A percentile compares a stretch with the other conserved stretches of the same genome.
These are phyloP conservation scores for Mariannaea sp. DNA, from an alignment of 2,329 filamentous ascomycete genomes.

Conservation along the genomic window DNA sequence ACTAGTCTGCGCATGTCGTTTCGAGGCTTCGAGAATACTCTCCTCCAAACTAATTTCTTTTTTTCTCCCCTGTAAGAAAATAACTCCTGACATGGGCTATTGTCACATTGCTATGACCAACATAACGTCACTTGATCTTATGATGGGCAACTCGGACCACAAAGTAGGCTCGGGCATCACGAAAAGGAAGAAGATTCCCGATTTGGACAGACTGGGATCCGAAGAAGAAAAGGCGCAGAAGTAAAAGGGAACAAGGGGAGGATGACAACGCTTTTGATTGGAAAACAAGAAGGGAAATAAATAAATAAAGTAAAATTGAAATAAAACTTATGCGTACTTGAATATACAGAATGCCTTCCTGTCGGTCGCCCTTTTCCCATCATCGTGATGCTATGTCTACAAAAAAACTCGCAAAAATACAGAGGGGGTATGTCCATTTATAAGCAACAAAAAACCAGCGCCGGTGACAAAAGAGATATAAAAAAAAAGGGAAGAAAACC, in stretches of 20 bases:
- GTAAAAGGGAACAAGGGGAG: background rate
- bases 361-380: background rate
- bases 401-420: background rate
- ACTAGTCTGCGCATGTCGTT: slow-evolving; percentile 4
- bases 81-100: slow-evolving; percentile 4
- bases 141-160: background rate
- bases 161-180: background rate
- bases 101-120: slow-evolving; percentile 4
- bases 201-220: too few relatives aligned
- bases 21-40: background rate
- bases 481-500: background rate
- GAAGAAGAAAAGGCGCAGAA: background rate
- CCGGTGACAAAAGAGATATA: background rate
- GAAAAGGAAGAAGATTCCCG: background rate
- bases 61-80: background rate
- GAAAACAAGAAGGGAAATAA: too few relatives aligned
- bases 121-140: background rate
- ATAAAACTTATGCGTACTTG: background rate
- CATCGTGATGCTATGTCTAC: background rate
- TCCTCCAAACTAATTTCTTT: too few relatives aligned
- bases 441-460: background rate
- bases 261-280: too few relatives aligned
- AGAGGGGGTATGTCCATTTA: background rate
- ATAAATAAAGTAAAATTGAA: too few relatives aligned
- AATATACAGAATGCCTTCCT: background rate